Evolutionary conservation across 176 grass and related monocot genomes (phyloP), one percentile per base, ranked within the genome.

Genomic region (Pontederia paniculata): DNA sequence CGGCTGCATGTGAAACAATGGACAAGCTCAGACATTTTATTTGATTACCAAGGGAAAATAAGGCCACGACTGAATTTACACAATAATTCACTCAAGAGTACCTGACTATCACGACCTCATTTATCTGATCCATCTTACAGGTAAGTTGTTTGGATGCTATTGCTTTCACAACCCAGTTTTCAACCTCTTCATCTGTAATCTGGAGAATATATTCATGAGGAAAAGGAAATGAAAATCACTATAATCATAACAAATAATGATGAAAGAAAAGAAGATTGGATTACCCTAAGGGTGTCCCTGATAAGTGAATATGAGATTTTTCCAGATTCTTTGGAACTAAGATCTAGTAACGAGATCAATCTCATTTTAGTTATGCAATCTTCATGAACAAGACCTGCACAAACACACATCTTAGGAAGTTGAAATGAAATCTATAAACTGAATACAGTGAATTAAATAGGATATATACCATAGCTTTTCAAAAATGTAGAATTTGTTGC

Each of bases 321-420:
- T 0, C 72, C 77, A 67, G 83, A 71, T 9, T 77, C 78, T 42
- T 73, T 49, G 46, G 74, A 88, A 68, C 82, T 89, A 23, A 98
- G 75, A 65, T 91, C 80, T 16, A 91, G 77, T 50, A 98, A 70
- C 16, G 93, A 90, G 77, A 88, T 82, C 2, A 98, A 58, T 3
- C 83, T 79, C 91, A 97, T 90, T 74, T 97, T 97, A 12, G 76
- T 72, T 69, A 97, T 67, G n/a, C 91, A 97, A 0, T 97, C 91
- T 23, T 87, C 83, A 66, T 97, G 86, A 74, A 88, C 68, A 17
- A 97, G 28, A 44, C 85, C 85, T 89, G 64, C 42, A 18, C 4
- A 75, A 47, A 46, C 54, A 46, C 43, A 17, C 60, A 13, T 21
- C 58, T 73, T 52, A 83, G 43, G 70, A 56, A 46, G 16, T 41